These are phyloP conservation scores for Talaromyces islandicus DNA, from an alignment of 2,329 filamentous ascomycete species.

Conservation along the genomic window DNA sequence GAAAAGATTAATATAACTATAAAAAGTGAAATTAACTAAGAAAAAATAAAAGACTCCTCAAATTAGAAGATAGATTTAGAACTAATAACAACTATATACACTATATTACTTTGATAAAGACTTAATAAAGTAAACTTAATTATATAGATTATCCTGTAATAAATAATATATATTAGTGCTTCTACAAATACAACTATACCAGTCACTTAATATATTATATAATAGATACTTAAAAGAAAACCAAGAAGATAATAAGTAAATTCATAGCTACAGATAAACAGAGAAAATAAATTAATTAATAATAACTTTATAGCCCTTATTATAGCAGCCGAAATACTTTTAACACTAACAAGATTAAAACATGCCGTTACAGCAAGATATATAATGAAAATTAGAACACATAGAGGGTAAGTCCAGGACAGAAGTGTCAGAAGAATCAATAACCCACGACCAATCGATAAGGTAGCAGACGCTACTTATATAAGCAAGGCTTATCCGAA, in stretches of 20 bases:
- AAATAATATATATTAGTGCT: slow-evolving; percentile 12
- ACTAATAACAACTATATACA: slow-evolving; percentile 11
- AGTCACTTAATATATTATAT: not conserved
- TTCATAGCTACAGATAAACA: slow-evolving; percentile 1
- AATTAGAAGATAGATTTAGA: not conserved
- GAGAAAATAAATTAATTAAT: not conserved
- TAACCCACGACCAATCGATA: too few relatives aligned
- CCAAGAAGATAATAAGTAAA: not conserved
- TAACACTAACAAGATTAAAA: not conserved
- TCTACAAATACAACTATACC: slow-evolving; percentile 13
- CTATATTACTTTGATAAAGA: not conserved
- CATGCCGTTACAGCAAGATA: not conserved
- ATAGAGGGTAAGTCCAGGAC: not conserved
- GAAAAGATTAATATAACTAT: not conserved
- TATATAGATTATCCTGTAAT: not conserved
- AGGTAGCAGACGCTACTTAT: too few relatives aligned
- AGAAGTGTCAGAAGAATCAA: too few relatives aligned
- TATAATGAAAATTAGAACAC: not conserved
- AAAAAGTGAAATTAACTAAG: slow-evolving; percentile 1
- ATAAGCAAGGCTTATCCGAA: too few relatives aligned
- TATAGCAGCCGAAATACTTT: not conserved
- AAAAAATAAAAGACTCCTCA: not conserved
- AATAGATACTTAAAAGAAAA: not conserved
- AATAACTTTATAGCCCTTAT: not conserved
- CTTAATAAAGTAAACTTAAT: slow-evolving; percentile 1